A percentile compares a stretch with the other conserved stretches of the same genome.
These are phyloP conservation scores for Chaetoscypha palmicola DNA, from an alignment of 2,329 filamentous ascomycete genomes.

Conservation along the genomic window DNA sequence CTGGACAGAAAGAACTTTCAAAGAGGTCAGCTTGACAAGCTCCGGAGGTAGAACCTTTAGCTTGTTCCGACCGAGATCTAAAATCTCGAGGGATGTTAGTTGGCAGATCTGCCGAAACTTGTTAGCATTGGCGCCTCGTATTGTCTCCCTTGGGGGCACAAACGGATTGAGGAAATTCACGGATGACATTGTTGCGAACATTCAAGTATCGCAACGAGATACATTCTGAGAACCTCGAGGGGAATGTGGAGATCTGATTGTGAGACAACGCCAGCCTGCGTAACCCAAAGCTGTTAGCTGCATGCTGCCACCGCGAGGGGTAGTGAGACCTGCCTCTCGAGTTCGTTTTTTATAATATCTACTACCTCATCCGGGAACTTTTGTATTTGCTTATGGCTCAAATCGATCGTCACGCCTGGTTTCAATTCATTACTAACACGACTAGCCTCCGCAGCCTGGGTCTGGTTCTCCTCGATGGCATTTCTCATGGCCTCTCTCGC, in stretches of 20 bases:
- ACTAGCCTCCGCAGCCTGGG: slow-evolving; percentile 53
- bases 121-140: slow-evolving; percentile 13
- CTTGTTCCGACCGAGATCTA: slow-evolving; percentile 86
- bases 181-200: slow-evolving; percentile 67
- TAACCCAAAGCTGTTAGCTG: slow-evolving; percentile 23
- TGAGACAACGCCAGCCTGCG: slow-evolving; percentile 71
- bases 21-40: slow-evolving; percentile 70
- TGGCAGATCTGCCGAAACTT: slow-evolving; percentile 78
- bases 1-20: slow-evolving; percentile 83
- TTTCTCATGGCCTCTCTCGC: slow-evolving; percentile 61
- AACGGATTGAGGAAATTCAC: slow-evolving; percentile 59
- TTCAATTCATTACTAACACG: slow-evolving; percentile 54
- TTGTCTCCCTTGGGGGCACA: slow-evolving; percentile 22
- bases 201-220: slow-evolving; percentile 74
- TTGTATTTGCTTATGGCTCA: slow-evolving; percentile 68
- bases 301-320: slow-evolving; percentile 1
- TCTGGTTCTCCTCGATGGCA: slow-evolving; percentile 59
- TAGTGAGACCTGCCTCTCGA: slow-evolving; percentile 28
- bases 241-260: slow-evolving; percentile 66
- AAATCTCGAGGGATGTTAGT: slow-evolving; percentile 79
- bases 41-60: slow-evolving; percentile 71
- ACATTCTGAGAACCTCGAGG: slow-evolving; percentile 66
- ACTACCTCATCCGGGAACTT: slow-evolving; percentile 32
- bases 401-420: slow-evolving; percentile 65
- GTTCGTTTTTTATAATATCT: slow-evolving; percentile 32